Conservation (phyloP, 345 rosid genomes). For the Brassica juncea region DNA sequence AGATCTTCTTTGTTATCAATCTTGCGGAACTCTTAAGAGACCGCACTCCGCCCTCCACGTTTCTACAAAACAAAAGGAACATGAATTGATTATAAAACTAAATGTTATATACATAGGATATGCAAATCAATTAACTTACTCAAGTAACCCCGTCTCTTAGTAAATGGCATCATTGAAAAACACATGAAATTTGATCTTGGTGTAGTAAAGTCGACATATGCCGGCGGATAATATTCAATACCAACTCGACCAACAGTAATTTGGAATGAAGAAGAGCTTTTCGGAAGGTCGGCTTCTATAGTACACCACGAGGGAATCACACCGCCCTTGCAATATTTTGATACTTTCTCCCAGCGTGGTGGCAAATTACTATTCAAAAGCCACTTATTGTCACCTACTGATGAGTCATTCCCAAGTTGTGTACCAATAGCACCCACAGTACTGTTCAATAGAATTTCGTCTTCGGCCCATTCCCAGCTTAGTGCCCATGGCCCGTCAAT, state of each 20-base stretch:
- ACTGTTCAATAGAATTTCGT: neutral
- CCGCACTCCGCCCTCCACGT: neutral
- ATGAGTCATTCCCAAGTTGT: neutral
- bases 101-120: neutral
- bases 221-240: neutral
- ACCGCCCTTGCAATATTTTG: neutral
- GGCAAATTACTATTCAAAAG: neutral
- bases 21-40: neutral
- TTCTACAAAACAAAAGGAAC: neutral
- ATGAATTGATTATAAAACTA: neutral
- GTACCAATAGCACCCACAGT: neutral
- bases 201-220: neutral
- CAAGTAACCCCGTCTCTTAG: neutral
- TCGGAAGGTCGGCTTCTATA: neutral
- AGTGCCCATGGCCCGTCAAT: neutral
- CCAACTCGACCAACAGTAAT: neutral
- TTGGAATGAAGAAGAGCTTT: neutral
- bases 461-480: neutral
- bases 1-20: neutral
- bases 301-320: neutral
- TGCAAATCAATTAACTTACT: neutral
- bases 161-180: neutral
- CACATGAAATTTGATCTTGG: neutral
- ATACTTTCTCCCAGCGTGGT: neutral
- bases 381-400: neutral